phyloP scores from a whole-genome alignment of 129 eudicot genomes.

The Tagetes erecta region DNA sequence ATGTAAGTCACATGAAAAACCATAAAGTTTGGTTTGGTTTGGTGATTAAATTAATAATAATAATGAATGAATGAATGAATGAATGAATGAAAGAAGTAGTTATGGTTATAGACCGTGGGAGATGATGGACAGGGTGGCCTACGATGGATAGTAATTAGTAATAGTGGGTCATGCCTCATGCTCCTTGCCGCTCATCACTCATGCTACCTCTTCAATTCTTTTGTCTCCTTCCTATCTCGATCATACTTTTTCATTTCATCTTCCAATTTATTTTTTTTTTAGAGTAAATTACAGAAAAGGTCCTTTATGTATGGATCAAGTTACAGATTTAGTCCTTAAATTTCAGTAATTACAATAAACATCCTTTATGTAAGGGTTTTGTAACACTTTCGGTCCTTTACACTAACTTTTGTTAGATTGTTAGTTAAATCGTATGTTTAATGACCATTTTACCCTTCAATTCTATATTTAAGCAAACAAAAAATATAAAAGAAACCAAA shows the following conservation, averaged over 20 bases:
- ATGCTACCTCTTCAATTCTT: neutral
- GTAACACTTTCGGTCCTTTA: no score
- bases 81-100: neutral
- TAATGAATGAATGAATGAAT: no score
- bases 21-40: neutral
- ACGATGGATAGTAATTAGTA: constrained; percentile 11
- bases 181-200: neutral
- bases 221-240: neutral
- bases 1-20: constrained; percentile 5
- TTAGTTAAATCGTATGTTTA: no score
- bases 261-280: neutral
- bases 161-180: constrained; percentile 6
- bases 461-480: no score
- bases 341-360: no score
- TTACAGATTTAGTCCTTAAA: no score
- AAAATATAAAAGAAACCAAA: no score
- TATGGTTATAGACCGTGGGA: neutral
- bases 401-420: no score
- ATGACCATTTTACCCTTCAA: no score
- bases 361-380: no score
- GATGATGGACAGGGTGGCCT: constrained; percentile 12
- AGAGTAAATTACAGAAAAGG: no score
- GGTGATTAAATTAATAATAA: neutral
- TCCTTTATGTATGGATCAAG: no score
- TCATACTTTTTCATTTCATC: neutral